Evolutionary conservation across 768 basidiomycete genomes (phyloP), one percentile per base, ranked within the genome.

Genomic region (Termitomyces sp.): DNA sequence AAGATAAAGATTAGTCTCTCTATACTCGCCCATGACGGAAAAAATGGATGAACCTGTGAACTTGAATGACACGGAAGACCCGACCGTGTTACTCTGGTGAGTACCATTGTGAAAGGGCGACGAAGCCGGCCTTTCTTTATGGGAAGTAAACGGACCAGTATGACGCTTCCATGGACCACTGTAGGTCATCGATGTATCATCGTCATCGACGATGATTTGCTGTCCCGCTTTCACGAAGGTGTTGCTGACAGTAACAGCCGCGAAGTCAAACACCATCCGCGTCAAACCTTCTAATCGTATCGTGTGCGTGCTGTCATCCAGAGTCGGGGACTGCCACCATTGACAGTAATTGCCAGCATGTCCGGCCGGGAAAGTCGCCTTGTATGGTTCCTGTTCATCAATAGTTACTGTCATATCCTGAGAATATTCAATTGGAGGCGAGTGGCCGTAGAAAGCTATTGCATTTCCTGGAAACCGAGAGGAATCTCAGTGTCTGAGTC

Each of bases 201-300:
- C 15, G 39, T 61, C 60, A 20, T 61, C 60, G 18, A 61, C 39
- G 48, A 61, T 61, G 42, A 60, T 32, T 11, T 54, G 53, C 32
- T 60, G 59, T 35, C 53, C 45, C 2, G 2, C 1, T 7, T 32
- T 7, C 24, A 49, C 20, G 15, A 3, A 24, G 13, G 35, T 32
- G 12, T 20, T 15, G 7, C 15, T 48, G 52, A 39, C 44, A 18
- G 36, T 38, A 1, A 60, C 53, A 8, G 45, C 45, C 53, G 38
- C 45, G 8, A 54, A 60, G n/a, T 60, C 59, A 24, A 60, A 54
- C n/a, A 22, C 20, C 12, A 28, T 55, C 18, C 12, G 12, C 3
- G 20, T 55, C 12, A 60, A 28, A 20, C 53, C 36, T 7, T 39
- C 45, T 12, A 60, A 15, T 0, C 11, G 24, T 24, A 60, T 55